Conservation (phyloP, 306 rosid genomes). For the Begonia fuchsioides region DNA sequence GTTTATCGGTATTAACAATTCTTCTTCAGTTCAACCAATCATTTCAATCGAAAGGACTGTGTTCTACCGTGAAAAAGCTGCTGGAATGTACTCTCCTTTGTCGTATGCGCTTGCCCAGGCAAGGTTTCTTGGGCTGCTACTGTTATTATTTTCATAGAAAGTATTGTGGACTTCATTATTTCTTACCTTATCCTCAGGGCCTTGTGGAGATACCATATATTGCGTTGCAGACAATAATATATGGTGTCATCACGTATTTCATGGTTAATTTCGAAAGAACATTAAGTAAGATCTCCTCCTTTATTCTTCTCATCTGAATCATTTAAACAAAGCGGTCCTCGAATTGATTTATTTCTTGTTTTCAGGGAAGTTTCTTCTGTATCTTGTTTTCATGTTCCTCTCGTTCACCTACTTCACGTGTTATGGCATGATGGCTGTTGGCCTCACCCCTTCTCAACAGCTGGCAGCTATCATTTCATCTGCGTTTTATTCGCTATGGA, state of each 20-base stretch:
- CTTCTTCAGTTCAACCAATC: slow-evolving; percentile 84
- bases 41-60: slow-evolving; percentile 92
- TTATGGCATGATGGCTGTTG: slow-evolving; percentile 92
- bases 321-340: neutral
- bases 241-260: slow-evolving; percentile 63
- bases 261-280: slow-evolving; percentile 68
- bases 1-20: slow-evolving; percentile 72
- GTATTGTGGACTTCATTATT: neutral
- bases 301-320: neutral
- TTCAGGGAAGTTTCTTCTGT: slow-evolving; percentile 71
- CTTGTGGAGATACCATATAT: slow-evolving; percentile 85
- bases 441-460: slow-evolving; percentile 70
- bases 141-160: neutral
- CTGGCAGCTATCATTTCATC: slow-evolving; percentile 79
- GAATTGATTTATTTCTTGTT: neutral
- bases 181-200: slow-evolving; percentile 37
- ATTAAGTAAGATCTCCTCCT: slow-evolving; percentile 20
- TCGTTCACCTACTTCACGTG: slow-evolving; percentile 91
- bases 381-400: slow-evolving; percentile 76
- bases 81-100: slow-evolving; percentile 84
- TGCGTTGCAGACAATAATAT: slow-evolving; percentile 49
- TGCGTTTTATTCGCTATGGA: slow-evolving; percentile 91
- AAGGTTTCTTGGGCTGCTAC: slow-evolving; percentile 8
- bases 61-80: slow-evolving; percentile 77
- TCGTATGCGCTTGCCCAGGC: slow-evolving; percentile 83